Percentiles rank a stretch among this genome's conserved stretches.
phyloP scores from a whole-genome alignment of 208 protist genomes.

The Leishmania lainsoni region DNA sequence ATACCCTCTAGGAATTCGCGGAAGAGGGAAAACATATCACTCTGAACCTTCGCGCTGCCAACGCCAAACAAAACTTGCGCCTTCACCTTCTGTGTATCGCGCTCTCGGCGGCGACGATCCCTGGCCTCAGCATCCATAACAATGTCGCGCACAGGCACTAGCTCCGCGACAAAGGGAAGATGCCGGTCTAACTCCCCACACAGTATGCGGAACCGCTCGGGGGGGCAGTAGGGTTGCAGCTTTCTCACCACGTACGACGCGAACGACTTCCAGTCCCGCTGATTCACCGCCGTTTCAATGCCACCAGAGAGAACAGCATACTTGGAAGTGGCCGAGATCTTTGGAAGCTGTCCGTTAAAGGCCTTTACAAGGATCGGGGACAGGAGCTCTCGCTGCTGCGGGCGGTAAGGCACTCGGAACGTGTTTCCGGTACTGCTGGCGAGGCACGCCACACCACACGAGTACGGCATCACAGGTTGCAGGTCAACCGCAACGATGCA shows the following conservation, averaged over 20 bases:
- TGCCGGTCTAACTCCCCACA: slow-evolving; percentile 75
- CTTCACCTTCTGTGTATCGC: slow-evolving; percentile 74
- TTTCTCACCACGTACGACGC: slow-evolving; percentile 76
- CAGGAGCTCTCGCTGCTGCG: slow-evolving; percentile 70
- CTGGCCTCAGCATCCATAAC: slow-evolving; percentile 51
- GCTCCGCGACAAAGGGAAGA: slow-evolving; percentile 77
- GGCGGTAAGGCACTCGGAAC: slow-evolving; percentile 71
- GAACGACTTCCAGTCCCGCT: slow-evolving; percentile 89
- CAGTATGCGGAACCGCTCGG: slow-evolving; percentile 31
- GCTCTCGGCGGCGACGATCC: slow-evolving; percentile 70
- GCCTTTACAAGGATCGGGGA: slow-evolving; percentile 63
- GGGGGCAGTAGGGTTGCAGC: slow-evolving; percentile 53
- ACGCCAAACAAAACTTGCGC: slow-evolving; percentile 65
- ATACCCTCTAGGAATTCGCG: slow-evolving; percentile 59
- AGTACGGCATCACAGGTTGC: slow-evolving; percentile 69
- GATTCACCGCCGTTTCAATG: slow-evolving; percentile 64
- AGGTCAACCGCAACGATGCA: slow-evolving; percentile 82
- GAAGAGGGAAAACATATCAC: slow-evolving; percentile 90
- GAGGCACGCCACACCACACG: slow-evolving; percentile 65
- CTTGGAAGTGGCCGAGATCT: slow-evolving; percentile 57
- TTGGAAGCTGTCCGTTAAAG: slow-evolving; percentile 73
- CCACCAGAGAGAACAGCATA: slow-evolving; percentile 79
- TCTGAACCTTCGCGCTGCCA: slow-evolving; percentile 79
- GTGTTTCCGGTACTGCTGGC: slow-evolving; percentile 86
- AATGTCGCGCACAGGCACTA: slow-evolving; percentile 82